Evolutionary conservation across 305 asterid genomes (phyloP).

Genomic region (Solanum hybrid): DNA sequence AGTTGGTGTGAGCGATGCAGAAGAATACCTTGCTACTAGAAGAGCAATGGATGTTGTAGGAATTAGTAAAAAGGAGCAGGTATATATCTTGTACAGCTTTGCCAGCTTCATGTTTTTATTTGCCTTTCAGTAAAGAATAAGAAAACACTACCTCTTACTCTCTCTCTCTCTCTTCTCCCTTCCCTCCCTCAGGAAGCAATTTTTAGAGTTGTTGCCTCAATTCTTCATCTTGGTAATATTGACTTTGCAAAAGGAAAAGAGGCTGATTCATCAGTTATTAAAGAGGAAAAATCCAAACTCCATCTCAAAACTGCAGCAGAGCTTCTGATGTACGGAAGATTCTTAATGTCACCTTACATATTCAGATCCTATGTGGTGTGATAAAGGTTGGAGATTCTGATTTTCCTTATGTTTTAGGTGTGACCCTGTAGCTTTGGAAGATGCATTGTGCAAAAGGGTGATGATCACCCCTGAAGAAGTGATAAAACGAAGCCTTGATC

Average conservation of each 20-base stretch:
- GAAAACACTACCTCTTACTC: background rate
- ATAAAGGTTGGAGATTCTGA: slow-evolving; percentile 20
- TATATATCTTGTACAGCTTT: slow-evolving; percentile 11
- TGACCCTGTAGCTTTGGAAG: slow-evolving; percentile 77
- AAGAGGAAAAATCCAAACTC: slow-evolving; percentile 73
- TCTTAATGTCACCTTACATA: slow-evolving; percentile 21
- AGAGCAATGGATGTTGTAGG: slow-evolving; percentile 99
- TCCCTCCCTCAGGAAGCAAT: slow-evolving; percentile 68
- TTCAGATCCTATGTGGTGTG: slow-evolving; percentile 21
- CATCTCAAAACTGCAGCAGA: slow-evolving; percentile 87
- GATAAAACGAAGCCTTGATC: slow-evolving; percentile 96
- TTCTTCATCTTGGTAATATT: slow-evolving; percentile 91
- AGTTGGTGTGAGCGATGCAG: slow-evolving; percentile 78
- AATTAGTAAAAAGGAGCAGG: slow-evolving; percentile 86
- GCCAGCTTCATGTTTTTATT: background rate
- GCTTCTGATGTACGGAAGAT: slow-evolving; percentile 64
- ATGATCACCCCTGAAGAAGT: slow-evolving; percentile 99
- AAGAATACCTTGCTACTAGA: slow-evolving; percentile 88
- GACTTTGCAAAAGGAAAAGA: slow-evolving; percentile 92
- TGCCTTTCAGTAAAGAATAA: background rate
- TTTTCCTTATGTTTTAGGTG: slow-evolving; percentile 50
- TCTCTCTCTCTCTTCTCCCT: slow-evolving; percentile 5
- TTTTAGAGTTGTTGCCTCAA: slow-evolving; percentile 90
- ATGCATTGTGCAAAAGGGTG: slow-evolving; percentile 95
- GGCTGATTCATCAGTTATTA: slow-evolving; percentile 74